Evolutionary conservation across 345 rosid species (phyloP).

Genomic region (Salix caprea): DNA sequence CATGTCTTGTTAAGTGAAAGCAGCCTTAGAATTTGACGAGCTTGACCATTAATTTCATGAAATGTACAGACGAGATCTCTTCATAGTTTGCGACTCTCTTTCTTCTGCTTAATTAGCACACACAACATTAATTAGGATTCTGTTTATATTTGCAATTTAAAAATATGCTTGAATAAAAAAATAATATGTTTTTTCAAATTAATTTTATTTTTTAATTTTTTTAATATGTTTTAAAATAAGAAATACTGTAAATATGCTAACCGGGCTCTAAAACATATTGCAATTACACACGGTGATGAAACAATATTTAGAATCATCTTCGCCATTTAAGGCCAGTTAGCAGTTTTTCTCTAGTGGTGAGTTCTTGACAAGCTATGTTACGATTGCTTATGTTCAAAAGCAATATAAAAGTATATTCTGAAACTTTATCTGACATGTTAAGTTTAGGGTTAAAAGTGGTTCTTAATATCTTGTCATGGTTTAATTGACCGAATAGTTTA

Average conservation of each 20-base stretch:
- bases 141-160: too few relatives aligned
- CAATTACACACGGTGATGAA: background rate
- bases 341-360: conserved; percentile 2
- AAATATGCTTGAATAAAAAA: too few relatives aligned
- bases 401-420: background rate
- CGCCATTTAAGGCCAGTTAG: conserved; percentile 14
- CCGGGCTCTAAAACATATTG: too few relatives aligned
- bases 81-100: background rate
- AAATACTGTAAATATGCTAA: too few relatives aligned
- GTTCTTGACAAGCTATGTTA: background rate
- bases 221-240: too few relatives aligned
- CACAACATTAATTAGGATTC: too few relatives aligned
- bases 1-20: background rate
- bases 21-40: background rate
- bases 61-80: background rate
- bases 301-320: background rate
- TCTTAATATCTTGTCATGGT: background rate
- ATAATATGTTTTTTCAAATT: too few relatives aligned
- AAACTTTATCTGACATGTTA: too few relatives aligned
- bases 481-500: background rate
- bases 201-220: too few relatives aligned
- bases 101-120: background rate
- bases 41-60: background rate
- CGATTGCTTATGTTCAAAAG: background rate
- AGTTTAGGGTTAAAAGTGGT: background rate